Evolutionary conservation across 2,329 filamentous ascomycete species (phyloP).

Genomic region (Rutstroemia sp.): DNA sequence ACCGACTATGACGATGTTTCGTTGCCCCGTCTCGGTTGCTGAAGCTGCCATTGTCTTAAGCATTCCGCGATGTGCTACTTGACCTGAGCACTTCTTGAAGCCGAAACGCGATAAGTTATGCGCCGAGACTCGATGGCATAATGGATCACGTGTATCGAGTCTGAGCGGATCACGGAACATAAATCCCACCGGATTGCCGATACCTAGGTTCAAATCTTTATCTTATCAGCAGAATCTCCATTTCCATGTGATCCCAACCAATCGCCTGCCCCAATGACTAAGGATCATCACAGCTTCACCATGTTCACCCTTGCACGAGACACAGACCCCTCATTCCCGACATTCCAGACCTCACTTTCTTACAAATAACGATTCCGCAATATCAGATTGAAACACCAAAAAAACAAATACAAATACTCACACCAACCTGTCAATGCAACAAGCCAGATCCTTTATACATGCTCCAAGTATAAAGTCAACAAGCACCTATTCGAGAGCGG

Average conservation of each 20-base stretch:
- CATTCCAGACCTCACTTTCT: background rate
- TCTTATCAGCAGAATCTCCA: too few species aligned
- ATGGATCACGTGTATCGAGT: too few species aligned
- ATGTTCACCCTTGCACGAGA: background rate
- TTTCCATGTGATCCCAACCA: background rate
- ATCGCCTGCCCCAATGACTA: background rate
- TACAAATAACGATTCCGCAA: slow-evolving; percentile 5
- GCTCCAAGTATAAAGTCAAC: background rate
- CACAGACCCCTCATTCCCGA: background rate
- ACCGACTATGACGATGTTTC: slow-evolving; percentile 31
- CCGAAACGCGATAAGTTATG: too few species aligned
- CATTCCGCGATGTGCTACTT: background rate
- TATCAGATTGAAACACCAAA: background rate
- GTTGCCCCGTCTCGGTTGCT: background rate
- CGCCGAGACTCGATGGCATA: too few species aligned
- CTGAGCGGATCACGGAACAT: too few species aligned
- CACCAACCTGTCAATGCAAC: background rate
- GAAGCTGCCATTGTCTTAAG: background rate
- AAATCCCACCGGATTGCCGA: too few species aligned
- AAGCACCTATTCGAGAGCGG: background rate
- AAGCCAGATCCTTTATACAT: background rate
- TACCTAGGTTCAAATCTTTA: too few species aligned
- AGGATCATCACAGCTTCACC: background rate
- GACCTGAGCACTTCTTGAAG: too few species aligned
- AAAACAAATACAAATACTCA: background rate